These are phyloP conservation scores for Brassica carinata DNA, from an alignment of 345 rosid genomes.

Conservation along the genomic window DNA sequence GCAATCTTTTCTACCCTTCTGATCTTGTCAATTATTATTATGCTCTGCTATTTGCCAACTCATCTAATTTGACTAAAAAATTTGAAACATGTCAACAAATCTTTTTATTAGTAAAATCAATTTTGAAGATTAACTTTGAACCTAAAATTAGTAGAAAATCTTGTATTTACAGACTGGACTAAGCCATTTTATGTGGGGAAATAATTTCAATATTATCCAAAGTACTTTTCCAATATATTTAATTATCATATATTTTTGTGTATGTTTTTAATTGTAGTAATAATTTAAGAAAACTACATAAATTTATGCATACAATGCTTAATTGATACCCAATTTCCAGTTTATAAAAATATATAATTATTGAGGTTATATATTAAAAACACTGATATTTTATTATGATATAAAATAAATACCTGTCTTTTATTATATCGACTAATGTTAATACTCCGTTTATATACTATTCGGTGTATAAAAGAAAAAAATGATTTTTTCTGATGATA, in stretches of 20 bases:
- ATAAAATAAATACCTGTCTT: not conserved
- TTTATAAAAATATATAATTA: not conserved
- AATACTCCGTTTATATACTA: not conserved
- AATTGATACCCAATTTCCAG: not conserved
- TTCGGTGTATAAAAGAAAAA: too few relatives aligned
- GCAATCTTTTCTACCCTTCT: not conserved
- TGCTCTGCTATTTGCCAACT: not conserved
- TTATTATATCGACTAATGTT: not conserved
- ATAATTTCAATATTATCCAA: not conserved
- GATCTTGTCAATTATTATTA: constrained; percentile 6
- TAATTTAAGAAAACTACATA: not conserved
- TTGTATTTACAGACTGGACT: not conserved
- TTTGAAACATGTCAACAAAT: not conserved
- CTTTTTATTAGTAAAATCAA: not conserved
- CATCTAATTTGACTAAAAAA: not conserved
- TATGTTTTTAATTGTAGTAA: not conserved
- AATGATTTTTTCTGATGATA: not conserved
- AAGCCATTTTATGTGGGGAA: not conserved
- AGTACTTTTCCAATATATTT: not conserved
- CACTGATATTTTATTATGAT: not conserved
- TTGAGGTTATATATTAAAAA: not conserved
- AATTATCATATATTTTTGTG: not conserved
- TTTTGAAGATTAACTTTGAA: not conserved
- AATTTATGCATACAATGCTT: not conserved
- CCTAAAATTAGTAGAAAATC: not conserved